Conservation (phyloP, 805 yeast species). For the Nakazawaea laoshanensis region DNA sequence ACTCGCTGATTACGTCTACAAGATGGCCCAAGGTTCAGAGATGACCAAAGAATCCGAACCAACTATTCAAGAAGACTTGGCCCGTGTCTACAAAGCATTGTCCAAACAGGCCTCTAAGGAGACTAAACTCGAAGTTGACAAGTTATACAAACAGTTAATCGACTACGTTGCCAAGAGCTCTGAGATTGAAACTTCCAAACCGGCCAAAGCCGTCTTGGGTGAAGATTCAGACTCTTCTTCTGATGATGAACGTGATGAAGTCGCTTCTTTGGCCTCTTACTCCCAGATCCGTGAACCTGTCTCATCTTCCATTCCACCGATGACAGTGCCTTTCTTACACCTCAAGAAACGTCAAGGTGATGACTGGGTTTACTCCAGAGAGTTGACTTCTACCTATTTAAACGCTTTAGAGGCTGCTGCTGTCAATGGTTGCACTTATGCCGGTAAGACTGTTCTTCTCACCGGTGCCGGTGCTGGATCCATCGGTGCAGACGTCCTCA, state of each 20-base stretch:
- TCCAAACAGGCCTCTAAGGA: constrained; percentile 65
- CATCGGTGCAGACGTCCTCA: constrained; percentile 93
- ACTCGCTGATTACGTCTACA: constrained; percentile 89
- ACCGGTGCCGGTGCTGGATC: constrained; percentile 99
- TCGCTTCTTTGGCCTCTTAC: constrained; percentile 73
- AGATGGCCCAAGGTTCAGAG: constrained; percentile 93
- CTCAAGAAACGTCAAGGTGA: constrained; percentile 73
- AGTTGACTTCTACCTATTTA: constrained; percentile 68
- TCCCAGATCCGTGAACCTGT: constrained; percentile 67
- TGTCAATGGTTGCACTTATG: constrained; percentile 84
- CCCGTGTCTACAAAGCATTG: constrained; percentile 74
- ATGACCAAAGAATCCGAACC: constrained; percentile 65
- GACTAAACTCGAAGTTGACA: constrained; percentile 64
- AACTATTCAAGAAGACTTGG: constrained; percentile 76
- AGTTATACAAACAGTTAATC: constrained; percentile 61
- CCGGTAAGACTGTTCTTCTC: constrained; percentile 79
- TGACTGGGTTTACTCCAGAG: constrained; percentile 74
- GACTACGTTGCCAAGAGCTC: constrained; percentile 59
- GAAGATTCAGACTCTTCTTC: constrained; percentile 39
- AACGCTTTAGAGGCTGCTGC: constrained; percentile 93
- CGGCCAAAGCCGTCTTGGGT: constrained; percentile 44
- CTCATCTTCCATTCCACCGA: constrained; percentile 64
- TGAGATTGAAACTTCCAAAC: constrained; percentile 62
- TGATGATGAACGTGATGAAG: constrained; percentile 60
- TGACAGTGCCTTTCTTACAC: constrained; percentile 92